Conservation (phyloP, 164 flowering plant species). For the Liquidambar formosana region DNA sequence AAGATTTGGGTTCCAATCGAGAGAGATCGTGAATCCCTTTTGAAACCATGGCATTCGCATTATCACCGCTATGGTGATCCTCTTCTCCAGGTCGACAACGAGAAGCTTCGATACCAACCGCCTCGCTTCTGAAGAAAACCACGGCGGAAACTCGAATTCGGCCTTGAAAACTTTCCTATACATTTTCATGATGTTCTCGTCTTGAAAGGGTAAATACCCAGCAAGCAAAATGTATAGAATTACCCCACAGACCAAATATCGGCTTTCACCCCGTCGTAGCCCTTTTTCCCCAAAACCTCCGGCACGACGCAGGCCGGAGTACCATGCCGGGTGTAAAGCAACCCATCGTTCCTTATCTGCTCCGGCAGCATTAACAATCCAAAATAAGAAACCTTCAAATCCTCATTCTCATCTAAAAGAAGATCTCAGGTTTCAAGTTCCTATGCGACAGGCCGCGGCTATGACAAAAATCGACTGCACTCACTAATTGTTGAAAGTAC, state of each 20-base stretch:
- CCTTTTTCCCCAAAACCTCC: conserved; percentile 48
- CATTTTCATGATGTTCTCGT: no score
- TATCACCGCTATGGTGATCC: no score
- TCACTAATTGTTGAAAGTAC: conserved; percentile 53
- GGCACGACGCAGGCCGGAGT: conserved; percentile 69
- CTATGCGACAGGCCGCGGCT: conserved; percentile 61
- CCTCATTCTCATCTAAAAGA: conserved; percentile 42
- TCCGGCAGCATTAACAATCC: conserved; percentile 53
- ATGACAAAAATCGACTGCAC: conserved; percentile 57
- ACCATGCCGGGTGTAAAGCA: conserved; percentile 58
- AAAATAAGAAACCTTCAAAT: conserved; percentile 54
- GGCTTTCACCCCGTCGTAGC: conserved; percentile 54
- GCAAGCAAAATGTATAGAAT: conserved; percentile 45
- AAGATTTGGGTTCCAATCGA: no score
- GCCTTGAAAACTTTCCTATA: no score
- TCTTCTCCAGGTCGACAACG: no score
- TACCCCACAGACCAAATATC: conserved; percentile 68
- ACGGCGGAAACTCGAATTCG: no score
- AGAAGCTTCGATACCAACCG: no score
- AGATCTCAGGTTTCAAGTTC: conserved; percentile 60
- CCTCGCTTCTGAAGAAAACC: no score
- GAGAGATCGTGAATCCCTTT: no score
- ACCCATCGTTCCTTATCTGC: conserved; percentile 39
- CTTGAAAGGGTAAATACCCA: conserved; percentile 17
- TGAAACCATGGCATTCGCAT: no score